Conservation (phyloP, 495 filamentous ascomycete species). For the Evansstolkia leycettana region DNA sequence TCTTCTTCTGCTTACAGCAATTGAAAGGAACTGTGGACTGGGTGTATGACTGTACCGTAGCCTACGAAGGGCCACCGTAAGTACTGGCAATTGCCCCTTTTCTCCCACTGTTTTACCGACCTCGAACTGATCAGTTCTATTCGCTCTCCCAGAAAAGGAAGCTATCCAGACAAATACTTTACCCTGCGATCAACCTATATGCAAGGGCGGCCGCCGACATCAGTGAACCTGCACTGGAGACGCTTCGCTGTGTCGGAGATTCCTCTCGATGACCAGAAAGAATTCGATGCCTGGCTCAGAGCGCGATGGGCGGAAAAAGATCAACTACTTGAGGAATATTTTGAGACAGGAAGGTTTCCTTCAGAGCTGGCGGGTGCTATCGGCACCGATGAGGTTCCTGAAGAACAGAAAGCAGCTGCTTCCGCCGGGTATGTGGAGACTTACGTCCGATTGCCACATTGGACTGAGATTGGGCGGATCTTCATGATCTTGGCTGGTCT, state of each 20-base stretch:
- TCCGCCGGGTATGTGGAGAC: conserved; percentile 46
- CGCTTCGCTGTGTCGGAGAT: conserved; percentile 45
- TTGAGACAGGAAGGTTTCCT: conserved; percentile 48
- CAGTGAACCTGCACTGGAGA: conserved; percentile 61
- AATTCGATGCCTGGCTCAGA: conserved; percentile 46
- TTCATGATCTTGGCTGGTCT: conserved; percentile 34
- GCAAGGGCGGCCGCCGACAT: conserved; percentile 55
- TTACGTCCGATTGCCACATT: conserved; percentile 37
- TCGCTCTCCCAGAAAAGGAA: conserved; percentile 34
- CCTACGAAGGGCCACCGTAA: conserved; percentile 58
- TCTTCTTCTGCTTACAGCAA: conserved; percentile 52
- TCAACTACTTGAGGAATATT: conserved; percentile 42
- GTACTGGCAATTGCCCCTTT: conserved; percentile 9
- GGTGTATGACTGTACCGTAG: conserved; percentile 58
- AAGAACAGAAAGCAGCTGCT: conserved; percentile 20
- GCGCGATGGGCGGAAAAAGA: conserved; percentile 55
- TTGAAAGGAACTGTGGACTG: conserved; percentile 47
- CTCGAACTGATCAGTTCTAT: conserved; percentile 5
- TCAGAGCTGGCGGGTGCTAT: conserved; percentile 38
- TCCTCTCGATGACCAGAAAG: conserved; percentile 43
- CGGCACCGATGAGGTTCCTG: conserved; percentile 20
- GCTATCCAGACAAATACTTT: conserved; percentile 54
- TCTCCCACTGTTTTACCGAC: background rate
- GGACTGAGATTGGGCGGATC: conserved; percentile 43
- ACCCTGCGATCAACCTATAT: conserved; percentile 51